Evolutionary conservation across 345 rosid species (phyloP).

Genomic region (Eucalyptus cladocalyx): DNA sequence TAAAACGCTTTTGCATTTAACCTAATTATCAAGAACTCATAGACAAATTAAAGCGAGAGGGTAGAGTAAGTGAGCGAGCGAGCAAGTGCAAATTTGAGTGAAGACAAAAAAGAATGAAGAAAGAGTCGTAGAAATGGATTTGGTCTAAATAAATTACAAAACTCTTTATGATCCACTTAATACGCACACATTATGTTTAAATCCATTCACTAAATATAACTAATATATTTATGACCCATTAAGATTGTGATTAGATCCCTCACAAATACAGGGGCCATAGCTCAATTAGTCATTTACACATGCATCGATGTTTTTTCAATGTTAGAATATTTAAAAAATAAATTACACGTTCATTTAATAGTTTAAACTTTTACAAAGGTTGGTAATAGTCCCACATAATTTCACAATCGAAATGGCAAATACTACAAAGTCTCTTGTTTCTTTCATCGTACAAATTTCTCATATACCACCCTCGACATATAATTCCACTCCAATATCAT

Average conservation of each 20-base stretch:
- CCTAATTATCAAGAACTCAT: accelerated
- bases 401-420: not conserved
- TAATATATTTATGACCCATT: no score
- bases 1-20: no score
- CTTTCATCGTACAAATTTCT: not conserved
- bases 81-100: accelerated
- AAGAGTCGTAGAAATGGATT: accelerated
- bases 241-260: no score
- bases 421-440: not conserved
- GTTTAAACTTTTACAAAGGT: accelerated
- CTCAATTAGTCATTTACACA: no score
- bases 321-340: no score
- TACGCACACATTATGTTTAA: no score
- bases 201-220: no score
- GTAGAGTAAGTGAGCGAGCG: accelerated
- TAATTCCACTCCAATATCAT: not conserved
- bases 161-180: no score
- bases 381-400: accelerated
- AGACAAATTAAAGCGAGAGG: accelerated
- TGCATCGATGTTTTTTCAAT: accelerated
- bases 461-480: not conserved
- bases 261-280: no score
- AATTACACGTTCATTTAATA: accelerated
- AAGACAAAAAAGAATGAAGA: accelerated
- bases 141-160: accelerated